Conservation (phyloP, 192 early-diverging fungal genomes). For the Paraglomus brasilianum region DNA sequence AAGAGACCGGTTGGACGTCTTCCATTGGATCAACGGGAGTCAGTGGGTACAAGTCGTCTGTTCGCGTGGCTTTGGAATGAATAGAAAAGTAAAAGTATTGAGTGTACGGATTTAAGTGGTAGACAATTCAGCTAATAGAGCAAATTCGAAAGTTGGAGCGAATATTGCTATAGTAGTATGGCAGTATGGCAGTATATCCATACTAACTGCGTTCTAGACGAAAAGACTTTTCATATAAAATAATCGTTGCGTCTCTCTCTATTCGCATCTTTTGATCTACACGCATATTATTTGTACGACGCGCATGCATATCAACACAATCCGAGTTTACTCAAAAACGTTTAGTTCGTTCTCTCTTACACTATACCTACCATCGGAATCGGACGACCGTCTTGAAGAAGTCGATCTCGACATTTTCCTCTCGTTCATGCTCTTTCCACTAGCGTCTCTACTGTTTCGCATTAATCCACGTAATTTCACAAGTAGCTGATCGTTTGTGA, state of each 20-base stretch:
- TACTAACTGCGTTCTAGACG: too few relatives aligned
- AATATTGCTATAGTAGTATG: background rate
- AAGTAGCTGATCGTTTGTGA: constrained; percentile 11
- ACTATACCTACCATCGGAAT: constrained; percentile 19
- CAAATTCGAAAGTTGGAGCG: background rate
- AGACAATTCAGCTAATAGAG: too few relatives aligned
- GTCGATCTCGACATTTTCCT: background rate
- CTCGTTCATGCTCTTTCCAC: background rate
- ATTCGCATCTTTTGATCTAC: too few relatives aligned
- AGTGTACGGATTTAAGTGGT: too few relatives aligned
- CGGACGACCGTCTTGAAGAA: background rate
- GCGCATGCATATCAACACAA: too few relatives aligned
- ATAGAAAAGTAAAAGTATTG: background rate
- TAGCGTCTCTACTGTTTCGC: background rate
- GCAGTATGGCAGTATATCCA: background rate
- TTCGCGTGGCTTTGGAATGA: constrained; percentile 1
- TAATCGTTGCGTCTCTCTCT: too few relatives aligned
- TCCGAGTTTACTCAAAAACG: too few relatives aligned
- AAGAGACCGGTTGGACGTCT: constrained; percentile 4
- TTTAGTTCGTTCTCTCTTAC: too few relatives aligned
- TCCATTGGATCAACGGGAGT: constrained; percentile 7
- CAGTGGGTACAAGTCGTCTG: background rate
- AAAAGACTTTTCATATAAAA: too few relatives aligned
- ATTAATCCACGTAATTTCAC: background rate
- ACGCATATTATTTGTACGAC: too few relatives aligned